Evolutionary conservation across 73 alveolate genomes (phyloP).

Genomic region (Symbiodinium natans): DNA sequence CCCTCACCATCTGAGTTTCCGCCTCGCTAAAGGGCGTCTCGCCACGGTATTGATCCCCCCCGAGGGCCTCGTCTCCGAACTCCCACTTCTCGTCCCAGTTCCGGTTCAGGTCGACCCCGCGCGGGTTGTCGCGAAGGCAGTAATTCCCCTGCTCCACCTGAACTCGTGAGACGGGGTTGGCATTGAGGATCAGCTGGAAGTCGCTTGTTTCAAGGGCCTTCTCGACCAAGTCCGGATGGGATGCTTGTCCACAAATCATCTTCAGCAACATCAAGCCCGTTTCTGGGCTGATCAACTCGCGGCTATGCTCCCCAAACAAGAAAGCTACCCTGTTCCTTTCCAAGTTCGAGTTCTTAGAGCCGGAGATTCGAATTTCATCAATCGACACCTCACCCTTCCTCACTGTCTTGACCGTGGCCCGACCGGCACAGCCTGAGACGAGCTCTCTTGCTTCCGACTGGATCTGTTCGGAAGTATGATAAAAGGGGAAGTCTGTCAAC

Average conservation of each 20-base stretch:
- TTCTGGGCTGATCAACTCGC: conserved; percentile 88
- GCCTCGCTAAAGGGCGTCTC: conserved; percentile 70
- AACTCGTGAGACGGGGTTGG: conserved; percentile 55
- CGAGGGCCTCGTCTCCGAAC: neutral
- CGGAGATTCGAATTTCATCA: neutral
- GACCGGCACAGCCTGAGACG: neutral
- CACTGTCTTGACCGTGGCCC: neutral
- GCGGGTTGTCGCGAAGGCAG: conserved; percentile 70
- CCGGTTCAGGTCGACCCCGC: conserved; percentile 92
- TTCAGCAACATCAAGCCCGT: conserved; percentile 71
- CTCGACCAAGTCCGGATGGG: neutral
- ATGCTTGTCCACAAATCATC: neutral
- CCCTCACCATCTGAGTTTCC: conserved; percentile 67
- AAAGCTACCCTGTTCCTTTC: conserved; percentile 25
- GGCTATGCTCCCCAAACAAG: conserved; percentile 86
- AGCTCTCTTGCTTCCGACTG: neutral
- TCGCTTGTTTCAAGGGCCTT: neutral
- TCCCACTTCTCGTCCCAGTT: conserved; percentile 94
- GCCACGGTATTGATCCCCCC: conserved; percentile 33
- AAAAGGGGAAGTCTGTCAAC: conserved; percentile 48
- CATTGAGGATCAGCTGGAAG: conserved; percentile 81
- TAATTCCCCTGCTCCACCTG: conserved; percentile 84
- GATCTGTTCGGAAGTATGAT: conserved; percentile 53
- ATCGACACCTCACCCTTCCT: neutral
- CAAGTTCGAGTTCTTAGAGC: neutral